A percentile compares a stretch with the other conserved stretches of the same genome.
These are phyloP conservation scores for Vaccinium corymbosum DNA, from an alignment of 148 eudicot species.

Conservation along the genomic window DNA sequence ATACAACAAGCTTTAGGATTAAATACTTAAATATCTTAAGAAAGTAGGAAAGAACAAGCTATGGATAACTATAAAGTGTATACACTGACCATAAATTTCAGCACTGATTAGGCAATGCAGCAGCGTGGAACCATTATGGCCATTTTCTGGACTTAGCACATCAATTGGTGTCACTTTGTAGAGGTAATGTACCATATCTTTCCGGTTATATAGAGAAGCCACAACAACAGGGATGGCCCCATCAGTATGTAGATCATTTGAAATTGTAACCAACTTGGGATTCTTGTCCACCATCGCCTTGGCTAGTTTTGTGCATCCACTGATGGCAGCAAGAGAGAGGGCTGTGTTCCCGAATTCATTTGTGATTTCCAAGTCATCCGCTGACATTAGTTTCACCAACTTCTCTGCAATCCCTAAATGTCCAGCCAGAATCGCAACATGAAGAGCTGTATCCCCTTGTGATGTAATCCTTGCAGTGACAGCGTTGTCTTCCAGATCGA, in stretches of 20 bases:
- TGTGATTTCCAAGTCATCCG: not conserved
- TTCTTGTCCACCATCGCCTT: slow-evolving; percentile 1
- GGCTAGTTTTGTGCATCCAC: not conserved
- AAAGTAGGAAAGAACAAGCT: not conserved
- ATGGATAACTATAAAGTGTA: not conserved
- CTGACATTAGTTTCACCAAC: not conserved
- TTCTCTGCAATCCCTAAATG: slow-evolving; percentile 5
- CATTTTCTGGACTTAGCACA: not conserved
- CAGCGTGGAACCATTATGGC: not conserved
- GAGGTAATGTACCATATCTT: not conserved
- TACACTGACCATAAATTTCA: not conserved
- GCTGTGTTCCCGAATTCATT: not conserved
- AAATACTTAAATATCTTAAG: not conserved
- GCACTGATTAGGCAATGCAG: slow-evolving; percentile 6
- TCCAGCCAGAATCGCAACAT: slow-evolving; percentile 2
- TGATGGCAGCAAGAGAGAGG: slow-evolving; percentile 12
- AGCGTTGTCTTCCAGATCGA: not conserved
- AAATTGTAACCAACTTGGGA: not conserved
- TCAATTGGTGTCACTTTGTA: not conserved
- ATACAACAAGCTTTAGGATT: not conserved
- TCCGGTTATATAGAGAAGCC: not conserved
- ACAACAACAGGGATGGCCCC: not conserved
- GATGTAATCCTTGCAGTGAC: not conserved
- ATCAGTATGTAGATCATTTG: not conserved
- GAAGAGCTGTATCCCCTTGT: not conserved